Evolutionary conservation across 2,329 filamentous ascomycete genomes (phyloP).

Genomic region (Alternaria ethzedia): DNA sequence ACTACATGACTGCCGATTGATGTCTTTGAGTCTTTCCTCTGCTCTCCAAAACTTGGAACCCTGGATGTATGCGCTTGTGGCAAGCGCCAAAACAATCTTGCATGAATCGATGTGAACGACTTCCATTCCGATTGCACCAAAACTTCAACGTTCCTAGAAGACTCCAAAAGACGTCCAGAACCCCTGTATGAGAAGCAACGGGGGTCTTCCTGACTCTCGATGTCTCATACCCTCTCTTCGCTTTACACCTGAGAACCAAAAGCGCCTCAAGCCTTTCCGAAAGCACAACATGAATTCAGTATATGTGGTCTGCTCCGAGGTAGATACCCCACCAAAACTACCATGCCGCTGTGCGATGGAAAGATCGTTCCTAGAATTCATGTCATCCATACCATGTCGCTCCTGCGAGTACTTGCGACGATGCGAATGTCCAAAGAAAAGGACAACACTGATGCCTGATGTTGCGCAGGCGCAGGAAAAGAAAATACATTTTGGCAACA

Average conservation of each 20-base stretch:
- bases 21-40: not conserved
- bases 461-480: not conserved
- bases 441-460: not conserved
- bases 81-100: too few relatives aligned
- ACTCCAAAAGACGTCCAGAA: too few relatives aligned
- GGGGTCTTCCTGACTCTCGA: not conserved
- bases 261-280: too few relatives aligned
- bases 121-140: too few relatives aligned
- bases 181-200: not conserved
- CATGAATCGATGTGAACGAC: too few relatives aligned
- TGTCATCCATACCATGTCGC: not conserved
- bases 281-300: too few relatives aligned
- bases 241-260: not conserved
- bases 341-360: not conserved
- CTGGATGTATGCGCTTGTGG: too few relatives aligned
- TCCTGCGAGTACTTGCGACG: not conserved
- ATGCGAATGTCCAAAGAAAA: not conserved
- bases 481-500: fast-evolving
- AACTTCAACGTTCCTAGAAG: too few relatives aligned
- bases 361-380: not conserved
- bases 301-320: not conserved
- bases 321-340: not conserved
- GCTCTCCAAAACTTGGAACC: too few relatives aligned
- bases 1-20: too few relatives aligned
- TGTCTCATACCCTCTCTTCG: not conserved